These are phyloP conservation scores for Combretum micranthum DNA, from an alignment of 345 rosid species.

Conservation along the genomic window DNA sequence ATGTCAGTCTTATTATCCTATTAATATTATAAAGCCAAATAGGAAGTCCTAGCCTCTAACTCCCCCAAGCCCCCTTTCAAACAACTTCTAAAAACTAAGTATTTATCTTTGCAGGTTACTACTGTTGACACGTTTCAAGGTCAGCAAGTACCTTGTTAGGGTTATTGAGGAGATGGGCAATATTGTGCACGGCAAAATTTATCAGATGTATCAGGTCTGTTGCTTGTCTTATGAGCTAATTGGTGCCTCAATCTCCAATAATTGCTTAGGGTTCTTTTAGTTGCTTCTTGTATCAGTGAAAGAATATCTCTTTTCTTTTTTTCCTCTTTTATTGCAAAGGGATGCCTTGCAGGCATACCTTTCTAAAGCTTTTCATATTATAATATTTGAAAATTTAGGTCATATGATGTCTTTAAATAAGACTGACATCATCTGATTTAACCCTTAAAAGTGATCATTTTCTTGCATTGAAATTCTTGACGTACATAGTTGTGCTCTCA, in stretches of 20 bases:
- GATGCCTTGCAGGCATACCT: too few species aligned
- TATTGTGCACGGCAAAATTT: slow-evolving; percentile 46
- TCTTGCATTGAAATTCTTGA: too few species aligned
- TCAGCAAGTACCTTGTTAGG: slow-evolving; percentile 65
- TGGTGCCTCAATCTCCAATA: not conserved
- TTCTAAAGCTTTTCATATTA: too few species aligned
- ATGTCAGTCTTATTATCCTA: too few species aligned
- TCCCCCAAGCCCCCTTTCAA: not conserved
- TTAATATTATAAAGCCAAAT: not conserved
- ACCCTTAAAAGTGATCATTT: too few species aligned
- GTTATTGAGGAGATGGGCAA: slow-evolving; percentile 69
- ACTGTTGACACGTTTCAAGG: slow-evolving; percentile 99
- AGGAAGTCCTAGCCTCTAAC: too few species aligned
- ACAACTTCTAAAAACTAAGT: not conserved
- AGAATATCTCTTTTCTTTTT: not conserved
- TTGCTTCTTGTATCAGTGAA: not conserved
- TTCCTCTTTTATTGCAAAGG: too few species aligned
- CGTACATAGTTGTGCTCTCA: too few species aligned
- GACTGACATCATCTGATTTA: too few species aligned
- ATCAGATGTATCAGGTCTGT: slow-evolving; percentile 63
- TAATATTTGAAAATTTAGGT: too few species aligned
- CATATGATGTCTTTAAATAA: too few species aligned
- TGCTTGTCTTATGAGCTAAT: slow-evolving; percentile 2
- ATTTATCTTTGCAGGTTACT: slow-evolving; percentile 49
- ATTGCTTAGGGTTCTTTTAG: not conserved